Conservation (phyloP, 2,329 filamentous ascomycete species). For the Aspergillus brasiliensis region DNA sequence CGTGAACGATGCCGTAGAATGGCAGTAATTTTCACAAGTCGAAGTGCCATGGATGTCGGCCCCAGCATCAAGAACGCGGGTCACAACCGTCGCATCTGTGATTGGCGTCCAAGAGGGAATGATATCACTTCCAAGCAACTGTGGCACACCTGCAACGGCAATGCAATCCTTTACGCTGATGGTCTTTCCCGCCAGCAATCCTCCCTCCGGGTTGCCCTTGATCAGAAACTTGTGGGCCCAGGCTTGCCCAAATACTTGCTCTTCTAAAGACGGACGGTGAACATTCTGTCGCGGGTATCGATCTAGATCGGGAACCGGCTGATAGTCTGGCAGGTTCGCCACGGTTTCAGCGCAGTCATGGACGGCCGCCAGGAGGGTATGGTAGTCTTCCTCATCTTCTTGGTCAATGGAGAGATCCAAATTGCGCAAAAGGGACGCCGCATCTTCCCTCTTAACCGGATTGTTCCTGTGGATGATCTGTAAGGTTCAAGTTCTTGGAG, state of each 20-base stretch:
- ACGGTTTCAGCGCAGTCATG: slow-evolving; percentile 55
- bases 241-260: slow-evolving; percentile 52
- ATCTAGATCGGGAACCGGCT: slow-evolving; percentile 44
- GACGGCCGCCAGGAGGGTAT: slow-evolving; percentile 53
- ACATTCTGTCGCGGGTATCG: slow-evolving; percentile 51
- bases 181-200: slow-evolving; percentile 46
- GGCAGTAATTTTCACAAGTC: slow-evolving; percentile 57
- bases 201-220: slow-evolving; percentile 31
- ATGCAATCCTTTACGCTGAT: slow-evolving; percentile 59
- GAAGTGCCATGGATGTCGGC: slow-evolving; percentile 55
- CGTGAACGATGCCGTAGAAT: slow-evolving; percentile 32
- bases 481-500: not conserved
- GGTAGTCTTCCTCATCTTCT: slow-evolving; percentile 48
- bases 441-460: slow-evolving; percentile 46
- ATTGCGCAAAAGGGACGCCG: slow-evolving; percentile 37
- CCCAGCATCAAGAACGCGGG: slow-evolving; percentile 53
- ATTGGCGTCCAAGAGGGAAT: slow-evolving; percentile 54
- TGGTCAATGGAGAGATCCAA: slow-evolving; percentile 43
- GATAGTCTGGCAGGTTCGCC: slow-evolving; percentile 50
- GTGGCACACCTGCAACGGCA: slow-evolving; percentile 56
- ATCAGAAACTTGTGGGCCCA: slow-evolving; percentile 57
- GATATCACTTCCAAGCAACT: slow-evolving; percentile 56
- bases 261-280: slow-evolving; percentile 40
- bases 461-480: slow-evolving; percentile 30
- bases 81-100: slow-evolving; percentile 58